Evolutionary conservation across 257 asterid species (phyloP).

Genomic region (Nicotiana tomentosiformis): DNA sequence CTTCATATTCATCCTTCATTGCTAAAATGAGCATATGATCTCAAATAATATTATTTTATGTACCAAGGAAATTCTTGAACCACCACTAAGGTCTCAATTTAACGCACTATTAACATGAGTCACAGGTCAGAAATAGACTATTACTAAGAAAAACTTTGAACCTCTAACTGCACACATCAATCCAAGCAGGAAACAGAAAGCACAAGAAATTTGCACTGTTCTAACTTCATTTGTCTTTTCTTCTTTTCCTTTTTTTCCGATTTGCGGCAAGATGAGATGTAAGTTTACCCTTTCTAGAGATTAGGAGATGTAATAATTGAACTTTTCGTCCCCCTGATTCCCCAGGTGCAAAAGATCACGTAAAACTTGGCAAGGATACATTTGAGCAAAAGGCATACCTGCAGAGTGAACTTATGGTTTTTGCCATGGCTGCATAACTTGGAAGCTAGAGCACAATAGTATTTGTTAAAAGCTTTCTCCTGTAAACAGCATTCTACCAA

Average conservation of each 20-base stretch:
- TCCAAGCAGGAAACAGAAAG: neutral
- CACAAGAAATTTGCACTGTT: neutral
- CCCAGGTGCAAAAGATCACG: neutral
- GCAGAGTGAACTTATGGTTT: constrained; percentile 88
- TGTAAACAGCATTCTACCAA: constrained; percentile 92
- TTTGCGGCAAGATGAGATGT: neutral
- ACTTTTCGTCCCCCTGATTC: neutral
- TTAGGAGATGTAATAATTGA: neutral
- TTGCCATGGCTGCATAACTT: constrained; percentile 83
- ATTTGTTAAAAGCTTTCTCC: constrained; percentile 86
- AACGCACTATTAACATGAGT: neutral
- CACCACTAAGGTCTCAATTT: neutral
- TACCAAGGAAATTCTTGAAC: neutral
- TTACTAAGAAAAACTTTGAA: neutral
- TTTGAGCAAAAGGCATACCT: constrained; percentile 43
- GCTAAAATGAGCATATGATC: neutral
- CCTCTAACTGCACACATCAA: neutral
- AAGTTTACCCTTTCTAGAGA: neutral
- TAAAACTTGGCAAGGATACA: neutral
- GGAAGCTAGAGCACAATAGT: constrained; percentile 80
- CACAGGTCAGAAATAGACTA: neutral
- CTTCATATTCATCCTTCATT: neutral
- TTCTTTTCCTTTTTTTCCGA: neutral
- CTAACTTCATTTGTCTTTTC: neutral
- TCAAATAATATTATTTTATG: neutral